These are phyloP conservation scores for Lolium rigidum DNA, from an alignment of 176 grass and related monocot genomes.

Conservation along the genomic window DNA sequence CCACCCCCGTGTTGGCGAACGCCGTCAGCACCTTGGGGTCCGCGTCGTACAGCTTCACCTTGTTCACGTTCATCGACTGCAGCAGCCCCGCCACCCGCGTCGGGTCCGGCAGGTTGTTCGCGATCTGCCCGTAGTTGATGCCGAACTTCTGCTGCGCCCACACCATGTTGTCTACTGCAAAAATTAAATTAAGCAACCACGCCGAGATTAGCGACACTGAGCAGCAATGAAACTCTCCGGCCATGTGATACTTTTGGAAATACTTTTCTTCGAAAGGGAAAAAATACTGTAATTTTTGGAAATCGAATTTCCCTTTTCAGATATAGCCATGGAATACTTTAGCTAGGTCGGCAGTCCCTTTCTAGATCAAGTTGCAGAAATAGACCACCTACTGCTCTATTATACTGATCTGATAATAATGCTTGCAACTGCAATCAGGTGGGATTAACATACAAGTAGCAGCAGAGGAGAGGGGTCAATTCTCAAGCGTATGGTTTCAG, in stretches of 20 bases:
- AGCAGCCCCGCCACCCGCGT: conserved; percentile 61
- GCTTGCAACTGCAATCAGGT: conserved; percentile 5
- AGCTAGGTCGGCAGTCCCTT: conserved; percentile 46
- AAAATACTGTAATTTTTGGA: not conserved
- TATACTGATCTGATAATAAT: not conserved
- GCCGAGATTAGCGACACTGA: not conserved
- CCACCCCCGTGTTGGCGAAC: conserved; percentile 69
- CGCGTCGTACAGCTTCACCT: conserved; percentile 85
- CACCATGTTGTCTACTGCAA: conserved; percentile 33
- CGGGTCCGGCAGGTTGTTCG: conserved; percentile 74
- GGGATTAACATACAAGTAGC: not conserved
- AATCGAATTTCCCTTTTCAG: conserved; percentile 35
- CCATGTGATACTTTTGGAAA: not conserved
- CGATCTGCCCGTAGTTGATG: conserved; percentile 90
- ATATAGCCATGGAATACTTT: conserved; percentile 35
- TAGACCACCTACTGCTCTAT: not conserved
- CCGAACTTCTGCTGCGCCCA: conserved; percentile 63
- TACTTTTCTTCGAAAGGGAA: not conserved
- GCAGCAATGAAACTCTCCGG: not conserved
- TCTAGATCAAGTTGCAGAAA: not conserved
- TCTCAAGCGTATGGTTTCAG: conserved; percentile 2
- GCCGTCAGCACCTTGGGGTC: conserved; percentile 67
- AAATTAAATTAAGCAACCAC: conserved; percentile 28
- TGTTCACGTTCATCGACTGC: conserved; percentile 67
- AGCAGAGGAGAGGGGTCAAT: conserved; percentile 13